Evolutionary conservation across 164 flowering plant genomes (phyloP), one percentile per base, ranked within the genome.

Genomic region (Umbilicus rupestris): DNA sequence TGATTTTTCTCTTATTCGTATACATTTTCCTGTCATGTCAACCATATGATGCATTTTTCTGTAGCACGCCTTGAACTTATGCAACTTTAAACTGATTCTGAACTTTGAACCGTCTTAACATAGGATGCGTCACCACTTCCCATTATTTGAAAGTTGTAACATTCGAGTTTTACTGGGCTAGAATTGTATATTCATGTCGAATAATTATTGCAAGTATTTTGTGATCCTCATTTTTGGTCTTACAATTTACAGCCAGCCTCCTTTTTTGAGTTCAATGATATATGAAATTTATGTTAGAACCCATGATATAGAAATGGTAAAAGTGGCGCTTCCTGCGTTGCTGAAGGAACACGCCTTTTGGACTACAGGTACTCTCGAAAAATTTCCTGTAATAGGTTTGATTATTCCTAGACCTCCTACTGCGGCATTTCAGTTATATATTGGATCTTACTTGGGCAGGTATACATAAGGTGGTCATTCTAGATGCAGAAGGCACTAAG

Each of bases 401-500:
- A 33, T 37, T 1, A 63, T 39, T 37, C 42, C 17, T 1, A 26
- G 5, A 20, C 33, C 31, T 12, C 31, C 12, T 52, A 24, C 58
- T 6, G 58, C 30, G 8, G 58, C 14, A 14, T 33, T 9, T 7
- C 5, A 19, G 28, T 19, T 52, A n/a, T 20, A 52, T 52, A 8
- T 55, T 16, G 39, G 17, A n/a, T 7, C n/a, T 31, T 0, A 45
- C 20, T 15, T 57, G 69, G 15, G 49, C 49, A 94, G 97, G 82
- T 59, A 73, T 80, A 10, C 99, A 92, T 76, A 73, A 75, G 71
- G 86, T 92, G 73, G 74, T 69, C 24, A 78, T 92, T 63, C 76
- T 73, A 57, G 94, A 92, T 76, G 69, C 77, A 67, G 52, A 80
- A 65, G 87, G 78, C 46, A 39, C 64, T 11, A 72, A 29, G 66